Percentiles rank a stretch among this genome's conserved stretches.
Evolutionary conservation across 768 basidiomycete species (phyloP).

Genomic region (Rhodosporidiobolus sp.): DNA sequence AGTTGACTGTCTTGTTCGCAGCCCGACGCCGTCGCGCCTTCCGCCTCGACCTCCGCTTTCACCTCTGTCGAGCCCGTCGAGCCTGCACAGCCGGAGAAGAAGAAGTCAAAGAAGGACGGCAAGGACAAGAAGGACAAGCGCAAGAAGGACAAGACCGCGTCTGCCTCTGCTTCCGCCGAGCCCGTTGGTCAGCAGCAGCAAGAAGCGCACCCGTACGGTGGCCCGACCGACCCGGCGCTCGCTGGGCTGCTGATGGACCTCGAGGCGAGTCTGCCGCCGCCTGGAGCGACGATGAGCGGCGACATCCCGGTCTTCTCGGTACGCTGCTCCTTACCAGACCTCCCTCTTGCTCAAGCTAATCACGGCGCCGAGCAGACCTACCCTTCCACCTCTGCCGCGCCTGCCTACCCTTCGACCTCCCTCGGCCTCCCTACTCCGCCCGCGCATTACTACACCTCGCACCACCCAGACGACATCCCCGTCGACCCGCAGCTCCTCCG

Average conservation of each 20-base stretch:
- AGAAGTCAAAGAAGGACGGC: not conserved
- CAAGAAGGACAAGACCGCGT: not conserved
- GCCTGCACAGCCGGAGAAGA: not conserved
- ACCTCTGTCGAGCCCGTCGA: not conserved
- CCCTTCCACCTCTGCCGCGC: not conserved
- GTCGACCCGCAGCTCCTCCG: constrained; percentile 3
- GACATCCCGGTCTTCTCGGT: constrained; percentile 5
- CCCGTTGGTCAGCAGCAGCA: not conserved
- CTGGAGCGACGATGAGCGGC: not conserved
- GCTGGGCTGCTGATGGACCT: not conserved
- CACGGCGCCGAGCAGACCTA: not conserved
- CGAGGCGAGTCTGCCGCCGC: not conserved
- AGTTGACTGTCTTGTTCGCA: too few relatives aligned
- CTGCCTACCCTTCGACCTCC: not conserved
- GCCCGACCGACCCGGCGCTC: not conserved
- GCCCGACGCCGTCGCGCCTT: too few relatives aligned
- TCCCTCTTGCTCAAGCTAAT: too few relatives aligned
- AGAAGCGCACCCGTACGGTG: not conserved
- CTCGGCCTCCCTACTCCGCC: not conserved
- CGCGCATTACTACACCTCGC: not conserved
- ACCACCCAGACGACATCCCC: constrained; percentile 6
- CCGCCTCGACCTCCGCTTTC: too few relatives aligned
- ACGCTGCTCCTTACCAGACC: not conserved
- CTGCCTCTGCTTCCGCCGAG: not conserved
- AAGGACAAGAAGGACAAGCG: not conserved